Evolutionary conservation across 805 yeast species (phyloP), one percentile per base, ranked within the genome.

Genomic region (Lipomyces orientalis): DNA sequence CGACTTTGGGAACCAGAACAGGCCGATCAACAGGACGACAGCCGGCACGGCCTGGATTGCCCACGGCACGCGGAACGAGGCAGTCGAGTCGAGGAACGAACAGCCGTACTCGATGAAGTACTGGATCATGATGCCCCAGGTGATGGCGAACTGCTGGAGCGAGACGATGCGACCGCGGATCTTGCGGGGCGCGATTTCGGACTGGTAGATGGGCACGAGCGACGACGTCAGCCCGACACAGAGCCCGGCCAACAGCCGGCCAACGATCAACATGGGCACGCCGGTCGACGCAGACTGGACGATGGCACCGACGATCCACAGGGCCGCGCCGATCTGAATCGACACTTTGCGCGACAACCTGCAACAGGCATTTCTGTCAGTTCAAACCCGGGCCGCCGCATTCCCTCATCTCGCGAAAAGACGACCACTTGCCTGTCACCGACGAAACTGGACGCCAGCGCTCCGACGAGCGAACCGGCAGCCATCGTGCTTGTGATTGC

Each of bases 21-120:
- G 69, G 75, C 85, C 81, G 71, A 84, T 29, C 71, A 81, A 72
- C 76, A 85, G 67, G 70, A 88, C 49, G 72, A 83, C 34, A 71
- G 83, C 81, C 76, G 92, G 81, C 75, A 88, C 66, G 75, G 83
- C 77, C 80, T 85, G 82, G 79, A 90, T 54, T 72, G 86, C 80
- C 90, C 93, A 82, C 66, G 87, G 90, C 29, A 85, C 76, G 74
- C 93, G 83, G 84, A 89, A 90, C 58, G 90, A 83, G 54, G 81
- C n/a, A 80, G 80, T 19, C 75, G 73, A 34, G 83, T 77, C 64
- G 75, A 79, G 5, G 81, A 81, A 75, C 81, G 86, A 65, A 78
- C 81, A 65, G 31, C 81, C 82, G 62, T 78, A 79, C 52, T 80
- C 79, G 59, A 79, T 76, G 72, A 77, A 77, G 55, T 74, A 77